Conservation (phyloP, 768 basidiomycete species). For the Rhodotorula graminis region DNA sequence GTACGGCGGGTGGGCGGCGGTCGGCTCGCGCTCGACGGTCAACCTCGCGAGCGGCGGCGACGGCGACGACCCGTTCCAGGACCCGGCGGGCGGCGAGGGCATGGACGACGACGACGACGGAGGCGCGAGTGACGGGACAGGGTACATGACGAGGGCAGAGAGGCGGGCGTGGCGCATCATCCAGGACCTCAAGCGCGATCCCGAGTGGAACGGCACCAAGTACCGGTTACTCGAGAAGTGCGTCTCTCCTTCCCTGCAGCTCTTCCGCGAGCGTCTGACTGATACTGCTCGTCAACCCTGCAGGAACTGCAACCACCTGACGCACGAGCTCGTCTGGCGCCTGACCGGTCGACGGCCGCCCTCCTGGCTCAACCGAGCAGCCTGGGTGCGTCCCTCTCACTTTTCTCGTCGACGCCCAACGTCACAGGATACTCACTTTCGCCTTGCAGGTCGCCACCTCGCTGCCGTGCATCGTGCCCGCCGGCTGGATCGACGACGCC, state of each 20-base stretch:
- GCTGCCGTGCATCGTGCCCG: conserved; percentile 29
- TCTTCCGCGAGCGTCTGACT: too few relatives aligned
- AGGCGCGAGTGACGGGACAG: conserved; percentile 21
- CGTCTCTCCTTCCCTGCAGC: neutral
- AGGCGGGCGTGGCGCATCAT: conserved; percentile 30
- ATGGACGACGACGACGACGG: conserved; percentile 28
- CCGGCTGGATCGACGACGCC: conserved; percentile 32
- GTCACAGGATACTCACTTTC: neutral
- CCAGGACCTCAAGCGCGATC: conserved; percentile 12
- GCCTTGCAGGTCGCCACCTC: conserved; percentile 21
- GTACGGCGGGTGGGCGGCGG: neutral
- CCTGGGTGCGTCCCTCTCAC: conserved; percentile 12
- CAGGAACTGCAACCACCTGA: conserved; percentile 36
- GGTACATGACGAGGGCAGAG: conserved; percentile 15
- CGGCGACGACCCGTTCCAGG: neutral
- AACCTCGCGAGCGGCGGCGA: neutral
- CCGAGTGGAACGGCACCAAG: conserved; percentile 15
- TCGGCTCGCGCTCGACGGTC: neutral
- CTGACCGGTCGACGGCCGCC: conserved; percentile 21
- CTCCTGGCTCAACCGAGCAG: conserved; percentile 27
- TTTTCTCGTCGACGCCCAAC: too few relatives aligned
- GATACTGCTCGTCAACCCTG: too few relatives aligned
- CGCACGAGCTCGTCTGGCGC: conserved; percentile 26
- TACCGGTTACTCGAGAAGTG: conserved; percentile 26
- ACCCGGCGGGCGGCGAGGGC: neutral